Conservation (phyloP, 768 basidiomycete genomes). For the Pleurotus tuber-regium region DNA sequence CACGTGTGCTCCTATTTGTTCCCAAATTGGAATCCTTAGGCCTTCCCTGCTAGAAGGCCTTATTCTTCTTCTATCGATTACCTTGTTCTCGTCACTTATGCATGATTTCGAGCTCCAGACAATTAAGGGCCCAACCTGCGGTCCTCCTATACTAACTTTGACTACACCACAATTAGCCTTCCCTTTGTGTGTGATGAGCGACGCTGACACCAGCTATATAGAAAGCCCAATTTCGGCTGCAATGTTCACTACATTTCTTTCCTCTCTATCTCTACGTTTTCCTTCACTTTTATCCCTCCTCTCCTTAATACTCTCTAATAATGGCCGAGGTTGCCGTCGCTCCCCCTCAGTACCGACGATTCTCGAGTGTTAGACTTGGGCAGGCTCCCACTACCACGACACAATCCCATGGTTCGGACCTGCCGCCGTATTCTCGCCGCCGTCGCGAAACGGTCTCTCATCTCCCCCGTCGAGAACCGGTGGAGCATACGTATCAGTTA, state of each 20-base stretch:
- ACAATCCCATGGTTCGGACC: conserved; percentile 4
- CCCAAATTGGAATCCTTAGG: conserved; percentile 1
- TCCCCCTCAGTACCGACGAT: conserved; percentile 50
- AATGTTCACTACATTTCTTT: conserved; percentile 13
- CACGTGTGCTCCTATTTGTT: conserved; percentile 11
- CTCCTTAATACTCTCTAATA: conserved; percentile 19
- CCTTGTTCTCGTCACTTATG: background rate
- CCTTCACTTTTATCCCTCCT: conserved; percentile 19
- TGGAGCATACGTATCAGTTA: conserved; percentile 26
- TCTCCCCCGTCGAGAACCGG: conserved; percentile 9
- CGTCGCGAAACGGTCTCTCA: conserved; percentile 3
- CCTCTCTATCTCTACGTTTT: conserved; percentile 8
- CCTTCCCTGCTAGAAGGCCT: background rate
- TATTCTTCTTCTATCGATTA: conserved; percentile 7
- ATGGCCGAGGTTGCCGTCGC: conserved; percentile 37
- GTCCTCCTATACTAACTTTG: conserved; percentile 15
- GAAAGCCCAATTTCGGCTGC: background rate
- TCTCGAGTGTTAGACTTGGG: conserved; percentile 43
- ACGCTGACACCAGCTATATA: background rate
- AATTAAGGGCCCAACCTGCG: conserved; percentile 19
- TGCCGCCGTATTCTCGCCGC: conserved; percentile 19
- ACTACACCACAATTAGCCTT: conserved; percentile 23
- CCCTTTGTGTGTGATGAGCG: conserved; percentile 23
- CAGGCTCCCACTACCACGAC: conserved; percentile 36
- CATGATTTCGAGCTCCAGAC: conserved; percentile 9